Conservation (phyloP, 768 basidiomycete species). For the Pulveroboletus sp. region DNA sequence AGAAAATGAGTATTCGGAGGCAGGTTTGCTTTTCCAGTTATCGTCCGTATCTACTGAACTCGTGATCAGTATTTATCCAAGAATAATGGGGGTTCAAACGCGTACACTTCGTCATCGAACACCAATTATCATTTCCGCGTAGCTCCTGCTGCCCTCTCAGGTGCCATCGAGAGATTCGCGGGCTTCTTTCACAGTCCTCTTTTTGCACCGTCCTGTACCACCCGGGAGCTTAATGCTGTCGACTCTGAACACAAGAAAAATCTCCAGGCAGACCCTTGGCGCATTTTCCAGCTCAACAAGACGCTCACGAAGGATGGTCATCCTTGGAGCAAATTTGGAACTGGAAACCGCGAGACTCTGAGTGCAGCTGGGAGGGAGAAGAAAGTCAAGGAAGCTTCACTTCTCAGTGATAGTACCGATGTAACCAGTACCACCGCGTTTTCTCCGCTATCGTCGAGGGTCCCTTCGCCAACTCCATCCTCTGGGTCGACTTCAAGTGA, state of each 20-base stretch:
- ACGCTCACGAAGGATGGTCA: constrained; percentile 76
- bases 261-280: constrained; percentile 84
- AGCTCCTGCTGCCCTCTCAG: constrained; percentile 56
- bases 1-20: constrained; percentile 95
- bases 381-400: constrained; percentile 48
- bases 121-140: constrained; percentile 88
- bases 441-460: constrained; percentile 53
- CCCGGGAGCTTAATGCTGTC: constrained; percentile 91
- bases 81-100: constrained; percentile 88
- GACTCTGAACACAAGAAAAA: constrained; percentile 98
- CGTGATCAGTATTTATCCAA: constrained; percentile 62
- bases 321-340: constrained; percentile 90
- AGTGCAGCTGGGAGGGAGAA: constrained; percentile 57
- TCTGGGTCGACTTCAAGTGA: constrained; percentile 52
- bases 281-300: constrained; percentile 95
- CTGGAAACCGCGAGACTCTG: constrained; percentile 76
- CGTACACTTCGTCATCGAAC: constrained; percentile 87
- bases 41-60: neutral
- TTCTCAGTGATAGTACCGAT: constrained; percentile 14
- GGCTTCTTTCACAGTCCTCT: constrained; percentile 93
- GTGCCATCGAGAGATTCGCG: constrained; percentile 75
- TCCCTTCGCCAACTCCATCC: constrained; percentile 60
- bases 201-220: constrained; percentile 81
- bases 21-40: constrained; percentile 24
- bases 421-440: constrained; percentile 25